Base-by-base conservation (phyloP, 2,329 filamentous ascomycete species). In the Zymoseptoria tritici region DNA sequence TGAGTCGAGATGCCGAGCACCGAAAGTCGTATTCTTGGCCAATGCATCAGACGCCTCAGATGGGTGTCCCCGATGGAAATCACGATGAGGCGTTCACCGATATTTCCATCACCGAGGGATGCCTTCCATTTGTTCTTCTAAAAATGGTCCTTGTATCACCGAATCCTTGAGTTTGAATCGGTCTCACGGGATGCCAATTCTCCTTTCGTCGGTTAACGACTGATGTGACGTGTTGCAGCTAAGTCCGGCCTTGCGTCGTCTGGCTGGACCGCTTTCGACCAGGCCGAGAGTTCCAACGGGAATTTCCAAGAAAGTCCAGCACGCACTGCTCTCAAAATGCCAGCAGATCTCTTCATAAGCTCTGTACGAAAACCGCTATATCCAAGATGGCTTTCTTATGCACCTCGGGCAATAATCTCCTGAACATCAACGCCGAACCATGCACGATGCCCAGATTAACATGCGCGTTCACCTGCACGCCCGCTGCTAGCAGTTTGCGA, bases 401-500 rank as follows among this genome's bases (percentile, higher is more conserved):
- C 24, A 66, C 36, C 52, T 71, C 70, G 6, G 70, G 70, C 22
- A 70, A 49, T 20, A 62, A 49, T 26, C 67, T 61, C 21, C 69
- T 57, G 36, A 72, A 71, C 1, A 68, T 56, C 52, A 69, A 26
- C 16, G 55, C 57, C 7, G 62, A 52, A 2, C 58, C 67, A 62
- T 72, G 70, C 31, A 66, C 60, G 2, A 66, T 52, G 2, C 70
- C 70, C 22, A 71, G 11, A 58, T 67, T 70, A 8, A 72, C 61
- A 42, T 67, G 60, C 20, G 63, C 67, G 24, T 59, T 61, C 8
- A 63, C 67, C 49, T 62, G 49, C 20, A 71, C 68, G 5, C 70
- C 70, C 22, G 70, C 70, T 21, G 56, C 57, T 1, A 59, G 55
- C 36, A 72, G 57, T 56, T 68, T 71, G 21, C 67, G 58, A 54